A percentile compares a stretch with the other conserved stretches of the same genome.
phyloP scores from a whole-genome alignment of 305 asterid species.

The Fraxinus sp. region DNA sequence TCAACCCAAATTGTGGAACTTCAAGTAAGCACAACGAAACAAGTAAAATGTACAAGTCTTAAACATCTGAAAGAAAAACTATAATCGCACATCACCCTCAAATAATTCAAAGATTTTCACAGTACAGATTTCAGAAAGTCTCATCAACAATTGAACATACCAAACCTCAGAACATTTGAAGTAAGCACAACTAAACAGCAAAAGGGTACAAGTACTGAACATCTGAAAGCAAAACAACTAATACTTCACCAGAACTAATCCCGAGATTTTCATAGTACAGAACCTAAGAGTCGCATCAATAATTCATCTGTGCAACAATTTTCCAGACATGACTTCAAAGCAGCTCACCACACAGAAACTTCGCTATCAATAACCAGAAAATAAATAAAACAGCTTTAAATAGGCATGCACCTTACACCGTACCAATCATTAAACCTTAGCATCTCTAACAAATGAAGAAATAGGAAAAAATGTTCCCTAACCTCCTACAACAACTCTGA shows the following conservation, averaged over 20 bases:
- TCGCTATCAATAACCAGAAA: not conserved
- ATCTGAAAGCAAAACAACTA: not conserved
- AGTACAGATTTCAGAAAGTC: not conserved
- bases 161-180: not conserved
- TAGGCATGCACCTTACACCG: not conserved
- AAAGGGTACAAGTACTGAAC: not conserved
- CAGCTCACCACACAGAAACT: not conserved
- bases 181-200: not conserved
- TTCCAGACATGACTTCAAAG: not conserved
- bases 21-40: not conserved
- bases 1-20: not conserved
- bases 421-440: slow-evolving; percentile 12
- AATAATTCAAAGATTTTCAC: not conserved
- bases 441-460: slow-evolving; percentile 11
- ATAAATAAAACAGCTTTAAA: not conserved
- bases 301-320: not conserved
- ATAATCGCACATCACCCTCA: not conserved
- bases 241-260: not conserved
- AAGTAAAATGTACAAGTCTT: not conserved
- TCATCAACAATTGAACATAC: not conserved
- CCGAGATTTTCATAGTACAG: not conserved
- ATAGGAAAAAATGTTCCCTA: slow-evolving; percentile 3
- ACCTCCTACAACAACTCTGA: slow-evolving; percentile 21
- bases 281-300: slow-evolving; percentile 1
- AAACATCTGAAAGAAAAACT: not conserved